phyloP scores from a whole-genome alignment of 148 eudicot genomes.

The Camellia sinensis region DNA sequence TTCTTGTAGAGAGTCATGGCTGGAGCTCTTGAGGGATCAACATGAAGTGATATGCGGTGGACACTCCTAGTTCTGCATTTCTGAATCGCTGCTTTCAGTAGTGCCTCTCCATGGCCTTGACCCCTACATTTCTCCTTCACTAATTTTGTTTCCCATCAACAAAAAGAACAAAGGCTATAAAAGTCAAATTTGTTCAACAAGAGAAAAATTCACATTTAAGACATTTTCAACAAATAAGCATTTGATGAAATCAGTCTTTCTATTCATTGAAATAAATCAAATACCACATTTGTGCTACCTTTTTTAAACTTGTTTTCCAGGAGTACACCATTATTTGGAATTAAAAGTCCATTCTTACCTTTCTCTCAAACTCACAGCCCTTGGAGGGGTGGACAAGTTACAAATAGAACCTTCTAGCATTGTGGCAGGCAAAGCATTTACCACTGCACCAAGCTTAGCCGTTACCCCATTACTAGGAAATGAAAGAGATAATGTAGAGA shows the following conservation, averaged over 20 bases:
- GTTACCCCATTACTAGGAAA: background rate
- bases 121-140: constrained; percentile 76
- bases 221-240: background rate
- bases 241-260: background rate
- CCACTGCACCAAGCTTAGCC: background rate
- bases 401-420: background rate
- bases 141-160: constrained; percentile 13
- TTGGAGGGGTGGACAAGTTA: background rate
- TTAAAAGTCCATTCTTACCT: background rate
- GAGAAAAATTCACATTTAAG: background rate
- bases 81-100: constrained; percentile 64
- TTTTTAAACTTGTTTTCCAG: background rate
- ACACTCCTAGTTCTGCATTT: constrained; percentile 63
- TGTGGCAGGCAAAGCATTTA: background rate
- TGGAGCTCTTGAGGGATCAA: constrained; percentile 71
- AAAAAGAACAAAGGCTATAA: background rate
- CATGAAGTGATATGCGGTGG: constrained; percentile 76
- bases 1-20: constrained; percentile 76
- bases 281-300: background rate
- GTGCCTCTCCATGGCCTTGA: constrained; percentile 74
- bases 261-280: background rate
- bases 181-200: background rate
- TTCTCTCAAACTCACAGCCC: background rate
- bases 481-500: background rate
- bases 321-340: background rate